A percentile compares a stretch with the other conserved stretches of the same genome.
These are phyloP conservation scores for Theobroma grandiflorum DNA, from an alignment of 441 rosid species.

Conservation along the genomic window DNA sequence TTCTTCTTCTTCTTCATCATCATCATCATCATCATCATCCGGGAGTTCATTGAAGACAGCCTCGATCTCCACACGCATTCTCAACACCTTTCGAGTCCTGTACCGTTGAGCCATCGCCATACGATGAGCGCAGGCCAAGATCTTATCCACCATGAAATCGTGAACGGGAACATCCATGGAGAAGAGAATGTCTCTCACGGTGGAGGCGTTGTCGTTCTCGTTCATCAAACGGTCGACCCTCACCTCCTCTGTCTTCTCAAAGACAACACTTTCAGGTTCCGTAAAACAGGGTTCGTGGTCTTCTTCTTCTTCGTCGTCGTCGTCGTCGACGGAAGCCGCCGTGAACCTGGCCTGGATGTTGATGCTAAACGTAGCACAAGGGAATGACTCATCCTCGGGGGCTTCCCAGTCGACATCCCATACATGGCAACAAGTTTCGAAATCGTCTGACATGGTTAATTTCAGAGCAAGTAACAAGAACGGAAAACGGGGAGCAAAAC, in stretches of 20 bases:
- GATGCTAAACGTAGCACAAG: not conserved
- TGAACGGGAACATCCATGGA: not conserved
- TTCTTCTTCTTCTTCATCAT: constrained; percentile 14
- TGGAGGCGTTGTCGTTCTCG: not conserved
- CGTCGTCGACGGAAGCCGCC: not conserved
- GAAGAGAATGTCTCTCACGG: not conserved
- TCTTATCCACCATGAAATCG: not conserved
- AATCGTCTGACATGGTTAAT: not conserved
- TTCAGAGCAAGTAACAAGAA: not conserved
- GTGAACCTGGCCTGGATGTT: not conserved
- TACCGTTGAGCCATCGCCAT: not conserved
- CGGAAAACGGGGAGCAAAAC: too few relatives aligned
- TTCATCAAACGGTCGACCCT: not conserved
- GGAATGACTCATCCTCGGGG: not conserved
- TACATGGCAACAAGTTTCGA: not conserved
- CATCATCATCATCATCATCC: constrained; percentile 11
- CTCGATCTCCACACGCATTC: not conserved
- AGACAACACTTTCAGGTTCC: not conserved
- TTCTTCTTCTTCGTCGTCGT: not conserved
- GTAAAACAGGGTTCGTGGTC: not conserved
- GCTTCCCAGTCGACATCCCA: not conserved
- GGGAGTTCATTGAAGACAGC: not conserved
- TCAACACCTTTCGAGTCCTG: not conserved
- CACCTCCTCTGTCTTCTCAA: not conserved
- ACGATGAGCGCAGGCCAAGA: not conserved